Conservation (phyloP, 768 basidiomycete species). For the Lanmaoa pseudosensibilis region DNA sequence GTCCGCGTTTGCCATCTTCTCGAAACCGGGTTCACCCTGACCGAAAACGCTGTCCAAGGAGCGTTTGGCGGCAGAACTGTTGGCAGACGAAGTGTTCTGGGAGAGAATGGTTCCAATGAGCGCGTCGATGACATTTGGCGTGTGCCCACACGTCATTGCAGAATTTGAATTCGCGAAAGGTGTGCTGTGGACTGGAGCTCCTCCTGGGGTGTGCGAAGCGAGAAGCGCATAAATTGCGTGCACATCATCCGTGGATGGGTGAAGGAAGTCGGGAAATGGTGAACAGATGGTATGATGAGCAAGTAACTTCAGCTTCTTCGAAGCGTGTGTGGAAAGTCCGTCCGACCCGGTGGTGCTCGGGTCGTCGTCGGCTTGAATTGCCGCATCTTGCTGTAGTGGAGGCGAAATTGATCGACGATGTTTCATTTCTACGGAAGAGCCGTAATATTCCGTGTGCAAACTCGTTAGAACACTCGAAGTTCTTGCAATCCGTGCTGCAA, state of each 20-base stretch:
- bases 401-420: slow-evolving; percentile 14
- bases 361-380: not conserved
- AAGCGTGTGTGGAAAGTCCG: slow-evolving; percentile 14
- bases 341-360: not conserved
- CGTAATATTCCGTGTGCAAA: not conserved
- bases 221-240: slow-evolving; percentile 43
- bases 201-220: slow-evolving; percentile 36
- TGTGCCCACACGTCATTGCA: slow-evolving; percentile 45
- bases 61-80: slow-evolving; percentile 51
- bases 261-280: slow-evolving; percentile 47
- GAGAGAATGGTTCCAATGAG: slow-evolving; percentile 61
- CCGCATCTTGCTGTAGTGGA: not conserved
- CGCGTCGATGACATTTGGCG: slow-evolving; percentile 55
- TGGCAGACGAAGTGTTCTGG: slow-evolving; percentile 54
- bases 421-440: slow-evolving; percentile 9
- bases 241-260: slow-evolving; percentile 46
- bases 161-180: slow-evolving; percentile 36
- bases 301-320: slow-evolving; percentile 54
- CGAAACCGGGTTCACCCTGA: slow-evolving; percentile 43
- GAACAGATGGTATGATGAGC: slow-evolving; percentile 41
- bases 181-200: slow-evolving; percentile 28
- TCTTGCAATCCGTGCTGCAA: not conserved
- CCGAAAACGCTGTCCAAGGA: slow-evolving; percentile 51
- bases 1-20: slow-evolving; percentile 46
- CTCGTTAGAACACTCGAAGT: not conserved